Evolutionary conservation across 257 asterid species (phyloP), one percentile per base, ranked within the genome.

Genomic region (Henckelia pumila): DNA sequence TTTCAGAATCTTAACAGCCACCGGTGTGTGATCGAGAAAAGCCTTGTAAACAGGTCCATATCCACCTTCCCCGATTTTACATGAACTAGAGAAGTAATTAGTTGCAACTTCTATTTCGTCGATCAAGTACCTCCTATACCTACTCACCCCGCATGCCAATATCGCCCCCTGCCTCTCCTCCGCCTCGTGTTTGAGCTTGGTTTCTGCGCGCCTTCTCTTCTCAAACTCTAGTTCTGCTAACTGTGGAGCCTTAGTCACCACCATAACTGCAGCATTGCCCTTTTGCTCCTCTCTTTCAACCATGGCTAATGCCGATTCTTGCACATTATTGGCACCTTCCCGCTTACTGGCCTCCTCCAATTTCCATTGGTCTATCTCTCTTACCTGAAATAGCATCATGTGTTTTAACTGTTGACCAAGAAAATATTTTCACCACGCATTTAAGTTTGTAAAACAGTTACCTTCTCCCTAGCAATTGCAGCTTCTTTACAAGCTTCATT

Each of bases 51-150:
- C 97, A n/a, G 96, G 96, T 21, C 99, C 97, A 67, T 90, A 93
- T 35, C 99, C 97, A 7, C 99, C 99, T 84, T 93, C 99, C n/a
- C 99, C 99, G 19, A 93, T 80, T 83, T 88, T 88, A 5, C 76
- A 75, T 11, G 88, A 60, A n/a, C 9, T 66, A 23, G 91, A 69
- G 79, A 93, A 93, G 77, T 80, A 60, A 35, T 84, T 72, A 19
- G 99, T 93, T 37, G 97, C 96, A 8, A 22, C 33, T 76, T 87
- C 95, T 65, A 90, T 86, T 68, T 90, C 96, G 23, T 78, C 83
- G 60, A 76, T 87, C 3, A 79, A 26, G 67, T 90, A 90, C 81
- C 32, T 86, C 71, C 96, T 80, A 26, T 84, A 85, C 62, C 79
- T 77, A 23, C 70, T 49, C 58, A 75, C 88, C 19, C 73, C 59